Conservation (phyloP, 352 stramenopile species). For the Sclerospora graminicola region DNA sequence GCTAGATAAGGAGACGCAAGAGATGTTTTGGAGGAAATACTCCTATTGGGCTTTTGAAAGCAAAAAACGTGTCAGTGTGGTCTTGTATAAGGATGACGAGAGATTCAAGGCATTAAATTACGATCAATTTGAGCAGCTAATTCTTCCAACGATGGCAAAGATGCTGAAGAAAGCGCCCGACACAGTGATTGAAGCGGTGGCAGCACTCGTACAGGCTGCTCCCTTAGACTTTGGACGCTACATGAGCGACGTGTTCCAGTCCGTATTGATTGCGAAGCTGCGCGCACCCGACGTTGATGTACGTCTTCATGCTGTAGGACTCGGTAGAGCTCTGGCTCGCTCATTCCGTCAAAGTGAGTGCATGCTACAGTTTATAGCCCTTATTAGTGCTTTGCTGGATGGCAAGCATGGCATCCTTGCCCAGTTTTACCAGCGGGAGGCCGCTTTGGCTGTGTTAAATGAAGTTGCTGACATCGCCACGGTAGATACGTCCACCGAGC, state of each 20-base stretch:
- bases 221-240: constrained; percentile 63
- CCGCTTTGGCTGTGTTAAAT: constrained; percentile 50
- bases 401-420: constrained; percentile 77
- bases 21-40: constrained; percentile 48
- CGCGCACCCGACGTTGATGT: constrained; percentile 78
- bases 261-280: constrained; percentile 63
- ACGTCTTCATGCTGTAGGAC: constrained; percentile 32
- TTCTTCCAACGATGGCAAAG: constrained; percentile 58
- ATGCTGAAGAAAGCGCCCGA: constrained; percentile 81
- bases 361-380: constrained; percentile 41
- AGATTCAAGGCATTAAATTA: constrained; percentile 46
- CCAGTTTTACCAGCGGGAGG: constrained; percentile 84
- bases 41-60: constrained; percentile 69
- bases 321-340: constrained; percentile 37
- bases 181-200: constrained; percentile 50
- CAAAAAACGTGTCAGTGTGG: constrained; percentile 40
- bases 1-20: constrained; percentile 22
- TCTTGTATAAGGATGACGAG: constrained; percentile 26
- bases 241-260: constrained; percentile 49
- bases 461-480: constrained; percentile 35
- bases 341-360: constrained; percentile 43
- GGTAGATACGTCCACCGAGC: constrained; percentile 15
- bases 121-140: constrained; percentile 49
- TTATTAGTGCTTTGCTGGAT: constrained; percentile 54
- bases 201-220: constrained; percentile 32